phyloP scores from a whole-genome alignment of 768 basidiomycete genomes.

The Ramaria sp. region DNA sequence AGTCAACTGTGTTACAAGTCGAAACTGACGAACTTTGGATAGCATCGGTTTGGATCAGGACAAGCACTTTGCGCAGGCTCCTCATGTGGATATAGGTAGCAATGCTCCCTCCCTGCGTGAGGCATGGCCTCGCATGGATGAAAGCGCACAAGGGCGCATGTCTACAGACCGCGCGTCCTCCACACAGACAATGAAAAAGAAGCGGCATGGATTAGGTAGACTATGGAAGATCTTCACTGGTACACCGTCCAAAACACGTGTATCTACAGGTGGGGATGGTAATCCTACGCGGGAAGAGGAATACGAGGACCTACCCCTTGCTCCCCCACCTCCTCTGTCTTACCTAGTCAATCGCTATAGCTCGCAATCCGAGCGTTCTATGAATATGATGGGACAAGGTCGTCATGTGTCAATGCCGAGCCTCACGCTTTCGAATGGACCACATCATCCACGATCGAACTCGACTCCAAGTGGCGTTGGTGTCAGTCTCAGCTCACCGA shows the following conservation, averaged over 20 bases:
- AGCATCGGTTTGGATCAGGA: slow-evolving; percentile 77
- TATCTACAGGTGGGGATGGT: slow-evolving; percentile 28
- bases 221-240: slow-evolving; percentile 75
- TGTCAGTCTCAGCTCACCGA: slow-evolving; percentile 2
- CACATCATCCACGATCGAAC: slow-evolving; percentile 11
- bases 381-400: slow-evolving; percentile 34
- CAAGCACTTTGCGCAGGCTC: slow-evolving; percentile 12
- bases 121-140: slow-evolving; percentile 14
- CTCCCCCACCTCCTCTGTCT: slow-evolving; percentile 85
- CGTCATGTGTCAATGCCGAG: slow-evolving; percentile 65
- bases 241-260: slow-evolving; percentile 29
- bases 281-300: slow-evolving; percentile 25
- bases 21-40: neutral
- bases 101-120: slow-evolving; percentile 19
- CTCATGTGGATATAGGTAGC: slow-evolving; percentile 18
- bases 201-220: slow-evolving; percentile 66
- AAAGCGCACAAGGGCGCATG: neutral
- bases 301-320: slow-evolving; percentile 68
- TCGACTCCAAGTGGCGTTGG: slow-evolving; percentile 3
- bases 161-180: neutral
- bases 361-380: slow-evolving; percentile 28
- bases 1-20: neutral
- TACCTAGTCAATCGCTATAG: slow-evolving; percentile 51
- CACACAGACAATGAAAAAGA: slow-evolving; percentile 43
- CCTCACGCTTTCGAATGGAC: slow-evolving; percentile 19